A percentile compares a stretch with the other conserved stretches of the same genome.
These are phyloP conservation scores for Aegilops longissima DNA, from an alignment of 176 grass and related monocot genomes.

Conservation along the genomic window DNA sequence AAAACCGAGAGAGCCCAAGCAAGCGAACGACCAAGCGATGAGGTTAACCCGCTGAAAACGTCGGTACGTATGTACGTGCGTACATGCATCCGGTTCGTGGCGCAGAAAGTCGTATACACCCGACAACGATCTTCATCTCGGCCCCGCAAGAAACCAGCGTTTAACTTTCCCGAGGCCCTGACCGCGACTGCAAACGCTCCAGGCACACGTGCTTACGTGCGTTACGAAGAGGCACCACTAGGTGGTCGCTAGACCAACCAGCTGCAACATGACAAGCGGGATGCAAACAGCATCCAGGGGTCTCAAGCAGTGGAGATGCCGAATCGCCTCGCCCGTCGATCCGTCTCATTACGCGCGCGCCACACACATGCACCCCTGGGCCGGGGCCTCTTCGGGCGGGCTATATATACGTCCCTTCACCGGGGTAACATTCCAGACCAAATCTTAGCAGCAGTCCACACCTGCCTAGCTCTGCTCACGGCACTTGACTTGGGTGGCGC, in stretches of 20 bases:
- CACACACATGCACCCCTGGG: not conserved
- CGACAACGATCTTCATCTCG: not conserved
- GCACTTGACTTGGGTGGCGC: not conserved
- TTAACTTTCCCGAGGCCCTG: not conserved
- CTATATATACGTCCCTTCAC: constrained; percentile 46
- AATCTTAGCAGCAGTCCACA: not conserved
- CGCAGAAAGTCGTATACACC: not conserved
- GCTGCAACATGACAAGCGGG: constrained; percentile 27
- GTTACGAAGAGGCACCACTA: not conserved
- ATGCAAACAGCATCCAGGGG: constrained; percentile 19
- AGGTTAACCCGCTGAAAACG: not conserved
- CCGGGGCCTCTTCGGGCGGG: not conserved
- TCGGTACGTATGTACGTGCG: not conserved
- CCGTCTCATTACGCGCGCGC: not conserved
- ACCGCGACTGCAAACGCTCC: not conserved
- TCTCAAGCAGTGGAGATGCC: constrained; percentile 33
- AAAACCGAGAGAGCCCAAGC: not conserved
- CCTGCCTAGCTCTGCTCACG: not conserved
- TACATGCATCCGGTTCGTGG: too few relatives aligned
- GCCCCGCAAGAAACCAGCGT: not conserved
- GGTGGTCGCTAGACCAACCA: not conserved
- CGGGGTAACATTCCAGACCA: not conserved
- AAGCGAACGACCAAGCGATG: not conserved
- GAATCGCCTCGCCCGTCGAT: not conserved
- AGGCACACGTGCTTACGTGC: not conserved